Base-by-base conservation (phyloP, 345 rosid genomes). In the Lumnitzera littorea region DNA sequence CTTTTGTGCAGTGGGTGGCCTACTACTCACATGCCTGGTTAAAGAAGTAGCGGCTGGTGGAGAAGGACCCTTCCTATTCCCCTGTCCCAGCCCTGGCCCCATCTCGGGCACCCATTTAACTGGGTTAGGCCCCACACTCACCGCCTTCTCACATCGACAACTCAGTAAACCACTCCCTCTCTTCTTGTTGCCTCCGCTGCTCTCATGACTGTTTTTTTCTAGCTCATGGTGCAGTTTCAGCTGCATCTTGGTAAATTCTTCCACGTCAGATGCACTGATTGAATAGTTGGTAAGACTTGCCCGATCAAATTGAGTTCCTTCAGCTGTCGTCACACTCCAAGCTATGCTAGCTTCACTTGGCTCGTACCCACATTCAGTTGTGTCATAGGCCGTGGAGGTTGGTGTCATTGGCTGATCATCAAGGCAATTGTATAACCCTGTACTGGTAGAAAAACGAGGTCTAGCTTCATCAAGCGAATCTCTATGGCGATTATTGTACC, bases 291-390 rank as follows among this genome's bases (percentile, higher is more conserved):
- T 50, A 17, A 61, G 65, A 41, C 84, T 72, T 29, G 43, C 78
- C 67, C 70, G 57, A 55, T 77, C 74, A 50, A 74, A 78, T 24
- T 15, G 15, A 2, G 69, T 51, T 20, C 83, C 84, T 15, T 92
- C 96, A 0, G 99, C 97, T 1, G 97, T 87, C 0, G 86, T 81
- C 46, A 94, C 96, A 57, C 96, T 94, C 97, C 99, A 90, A 15
- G 85, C 85, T 2, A 90, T 78, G 79, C 97, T 94, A 1, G 84
- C 91, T 64, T 94, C 99, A 60, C 97, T 90, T 0, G 97, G 96
- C 65, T 80, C 96, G 49, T 94, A 94, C 24, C 55, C 56, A 20
- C 80, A 78, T 55, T 89, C 96, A 1, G 77, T 72, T 46, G 61
- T 50, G 2, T 75, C 65, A 59, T 31, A 3, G 63, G 59, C 1